Conservation (phyloP, 768 basidiomycete species). For the Suillus lakei region DNA sequence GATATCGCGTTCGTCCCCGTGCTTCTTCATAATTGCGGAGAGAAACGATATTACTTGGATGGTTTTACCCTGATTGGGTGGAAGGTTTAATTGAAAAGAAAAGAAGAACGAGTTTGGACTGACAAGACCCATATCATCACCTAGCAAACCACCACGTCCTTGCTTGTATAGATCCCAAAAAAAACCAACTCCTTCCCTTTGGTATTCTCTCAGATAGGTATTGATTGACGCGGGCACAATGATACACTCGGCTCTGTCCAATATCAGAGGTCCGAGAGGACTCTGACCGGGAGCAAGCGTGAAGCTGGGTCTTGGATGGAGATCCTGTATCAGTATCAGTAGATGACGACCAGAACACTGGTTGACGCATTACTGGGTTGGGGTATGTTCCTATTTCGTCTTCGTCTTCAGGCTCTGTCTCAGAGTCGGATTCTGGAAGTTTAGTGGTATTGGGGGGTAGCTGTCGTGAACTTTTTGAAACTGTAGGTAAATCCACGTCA, state of each 20-base stretch:
- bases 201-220: constrained; percentile 87
- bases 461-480: constrained; percentile 13
- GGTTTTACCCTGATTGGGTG: constrained; percentile 71
- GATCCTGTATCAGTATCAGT: constrained; percentile 31
- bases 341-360: neutral
- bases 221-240: constrained; percentile 76
- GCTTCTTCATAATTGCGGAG: constrained; percentile 90
- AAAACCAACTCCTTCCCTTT: constrained; percentile 85
- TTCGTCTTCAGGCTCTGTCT: constrained; percentile 52
- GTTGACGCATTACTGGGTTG: constrained; percentile 30
- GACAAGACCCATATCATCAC: constrained; percentile 95
- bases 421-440: constrained; percentile 32
- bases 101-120: constrained; percentile 16
- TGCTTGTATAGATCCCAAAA: constrained; percentile 74
- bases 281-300: constrained; percentile 49
- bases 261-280: constrained; percentile 48
- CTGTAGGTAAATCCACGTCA: constrained; percentile 24
- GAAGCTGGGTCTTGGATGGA: constrained; percentile 59
- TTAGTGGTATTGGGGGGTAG: neutral
- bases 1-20: constrained; percentile 65
- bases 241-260: constrained; percentile 51
- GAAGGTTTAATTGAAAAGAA: constrained; percentile 12
- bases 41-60: constrained; percentile 92
- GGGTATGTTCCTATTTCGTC: constrained; percentile 25
- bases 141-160: constrained; percentile 79